Evolutionary conservation across 73 alveolate species (phyloP).

Genomic region (Tetrahymena borealis): DNA sequence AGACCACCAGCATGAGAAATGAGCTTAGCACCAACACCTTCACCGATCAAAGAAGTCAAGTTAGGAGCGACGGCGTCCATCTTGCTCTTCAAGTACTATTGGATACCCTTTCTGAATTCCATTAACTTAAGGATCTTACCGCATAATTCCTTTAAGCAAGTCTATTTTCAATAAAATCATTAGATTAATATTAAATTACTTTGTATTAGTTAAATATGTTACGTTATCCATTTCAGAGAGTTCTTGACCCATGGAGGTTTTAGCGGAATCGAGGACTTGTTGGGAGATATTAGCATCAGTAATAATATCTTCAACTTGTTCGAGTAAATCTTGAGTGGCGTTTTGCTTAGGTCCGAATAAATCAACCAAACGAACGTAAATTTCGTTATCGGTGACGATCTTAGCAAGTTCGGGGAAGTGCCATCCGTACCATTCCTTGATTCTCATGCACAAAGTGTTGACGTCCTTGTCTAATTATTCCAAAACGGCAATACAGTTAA

Average conservation of each 20-base stretch:
- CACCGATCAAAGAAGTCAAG: constrained; percentile 98
- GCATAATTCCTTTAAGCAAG: constrained; percentile 64
- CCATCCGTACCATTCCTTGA: constrained; percentile 97
- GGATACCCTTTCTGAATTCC: constrained; percentile 75
- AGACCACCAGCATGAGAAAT: constrained; percentile 99
- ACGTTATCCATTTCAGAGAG: constrained; percentile 69
- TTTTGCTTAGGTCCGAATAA: constrained; percentile 71
- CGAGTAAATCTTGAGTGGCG: constrained; percentile 60
- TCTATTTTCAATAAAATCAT: constrained; percentile 20
- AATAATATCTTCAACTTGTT: constrained; percentile 66
- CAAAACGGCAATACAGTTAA: constrained; percentile 79
- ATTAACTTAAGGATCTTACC: constrained; percentile 73
- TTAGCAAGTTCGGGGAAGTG: constrained; percentile 94
- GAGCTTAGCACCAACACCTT: constrained; percentile 99
- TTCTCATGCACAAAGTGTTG: constrained; percentile 91
- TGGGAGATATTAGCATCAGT: constrained; percentile 85
- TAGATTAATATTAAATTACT: not conserved
- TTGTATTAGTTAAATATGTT: not conserved
- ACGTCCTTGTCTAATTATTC: constrained; percentile 89
- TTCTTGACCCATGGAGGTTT: constrained; percentile 88
- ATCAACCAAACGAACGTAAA: constrained; percentile 72
- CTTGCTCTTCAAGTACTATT: constrained; percentile 88
- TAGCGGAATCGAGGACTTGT: constrained; percentile 80
- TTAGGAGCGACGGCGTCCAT: constrained; percentile 99
- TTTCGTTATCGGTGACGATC: constrained; percentile 78